Conservation (phyloP, 352 stramenopile genomes). For the Phytophthora lateralis region DNA sequence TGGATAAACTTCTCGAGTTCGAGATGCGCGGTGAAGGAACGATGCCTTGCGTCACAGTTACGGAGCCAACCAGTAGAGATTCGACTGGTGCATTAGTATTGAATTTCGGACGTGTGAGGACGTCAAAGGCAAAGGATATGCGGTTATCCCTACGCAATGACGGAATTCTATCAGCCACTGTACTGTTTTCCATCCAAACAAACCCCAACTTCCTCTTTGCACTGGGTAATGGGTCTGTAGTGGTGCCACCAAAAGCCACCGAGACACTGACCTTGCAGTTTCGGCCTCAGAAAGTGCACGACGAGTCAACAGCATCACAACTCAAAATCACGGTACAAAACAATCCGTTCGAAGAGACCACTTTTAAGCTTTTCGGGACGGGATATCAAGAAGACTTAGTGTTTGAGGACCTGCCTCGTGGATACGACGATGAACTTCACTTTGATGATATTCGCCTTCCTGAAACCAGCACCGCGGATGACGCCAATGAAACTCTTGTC, state of each 20-base stretch:
- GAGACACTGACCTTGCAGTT: constrained; percentile 83
- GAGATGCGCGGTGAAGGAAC: constrained; percentile 92
- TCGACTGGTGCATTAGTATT: constrained; percentile 65
- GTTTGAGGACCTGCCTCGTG: constrained; percentile 87
- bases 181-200: constrained; percentile 87
- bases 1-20: constrained; percentile 79
- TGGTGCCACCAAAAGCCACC: constrained; percentile 65
- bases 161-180: constrained; percentile 90
- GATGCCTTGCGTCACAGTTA: constrained; percentile 91
- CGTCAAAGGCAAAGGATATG: constrained; percentile 74
- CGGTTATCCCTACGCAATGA: constrained; percentile 89
- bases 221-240: constrained; percentile 75
- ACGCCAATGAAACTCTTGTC: background rate
- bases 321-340: constrained; percentile 91
- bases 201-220: constrained; percentile 82
- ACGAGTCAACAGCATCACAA: constrained; percentile 48
- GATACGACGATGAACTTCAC: constrained; percentile 76
- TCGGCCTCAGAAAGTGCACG: constrained; percentile 77
- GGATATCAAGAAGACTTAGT: constrained; percentile 86
- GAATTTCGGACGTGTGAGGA: constrained; percentile 80
- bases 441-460: constrained; percentile 88
- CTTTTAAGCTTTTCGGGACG: constrained; percentile 66
- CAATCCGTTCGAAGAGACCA: constrained; percentile 91
- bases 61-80: constrained; percentile 78
- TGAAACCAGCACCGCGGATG: constrained; percentile 7